A percentile compares a stretch with the other conserved stretches of the same genome.
phyloP scores from a whole-genome alignment of 805 yeast species.

The Ogataea chonburiensis region DNA sequence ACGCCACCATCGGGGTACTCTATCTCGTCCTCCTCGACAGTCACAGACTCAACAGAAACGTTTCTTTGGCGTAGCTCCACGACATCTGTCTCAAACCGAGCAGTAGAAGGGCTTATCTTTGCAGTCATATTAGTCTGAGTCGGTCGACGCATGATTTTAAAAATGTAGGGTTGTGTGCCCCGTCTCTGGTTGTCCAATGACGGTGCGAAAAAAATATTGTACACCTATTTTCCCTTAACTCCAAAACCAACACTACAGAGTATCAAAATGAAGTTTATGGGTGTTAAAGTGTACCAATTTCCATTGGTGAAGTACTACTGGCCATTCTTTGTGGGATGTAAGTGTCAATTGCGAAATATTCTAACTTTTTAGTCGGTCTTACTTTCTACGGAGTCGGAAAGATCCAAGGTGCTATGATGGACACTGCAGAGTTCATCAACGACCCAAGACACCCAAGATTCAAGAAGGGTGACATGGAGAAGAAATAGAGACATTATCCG shows the following conservation, averaged over 20 bases:
- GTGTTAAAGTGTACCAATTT: conserved; percentile 37
- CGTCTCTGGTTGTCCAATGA: conserved; percentile 15
- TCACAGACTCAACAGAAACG: conserved; percentile 5
- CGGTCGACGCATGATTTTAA: neutral
- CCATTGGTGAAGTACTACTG: conserved; percentile 65
- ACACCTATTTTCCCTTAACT: conserved; percentile 12
- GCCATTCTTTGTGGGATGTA: conserved; percentile 88
- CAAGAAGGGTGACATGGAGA: conserved; percentile 36
- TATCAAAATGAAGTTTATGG: conserved; percentile 33
- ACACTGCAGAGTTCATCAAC: conserved; percentile 79
- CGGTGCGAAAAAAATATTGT: conserved; percentile 15
- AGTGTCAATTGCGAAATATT: conserved; percentile 31
- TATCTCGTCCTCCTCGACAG: conserved; percentile 18
- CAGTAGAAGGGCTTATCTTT: neutral
- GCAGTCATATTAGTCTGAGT: no score
- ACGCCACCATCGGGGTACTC: conserved; percentile 60
- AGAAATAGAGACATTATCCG: conserved; percentile 26
- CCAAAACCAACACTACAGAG: conserved; percentile 6
- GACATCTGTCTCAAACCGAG: conserved; percentile 2
- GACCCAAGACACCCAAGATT: conserved; percentile 97
- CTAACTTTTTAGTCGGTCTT: conserved; percentile 39
- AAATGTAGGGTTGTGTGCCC: conserved; percentile 12
- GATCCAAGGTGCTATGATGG: conserved; percentile 64
- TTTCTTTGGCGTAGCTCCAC: conserved; percentile 11
- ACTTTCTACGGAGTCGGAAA: conserved; percentile 71